Conservation (phyloP, 2,329 filamentous ascomycete species). For the Fusarium falciforme region DNA sequence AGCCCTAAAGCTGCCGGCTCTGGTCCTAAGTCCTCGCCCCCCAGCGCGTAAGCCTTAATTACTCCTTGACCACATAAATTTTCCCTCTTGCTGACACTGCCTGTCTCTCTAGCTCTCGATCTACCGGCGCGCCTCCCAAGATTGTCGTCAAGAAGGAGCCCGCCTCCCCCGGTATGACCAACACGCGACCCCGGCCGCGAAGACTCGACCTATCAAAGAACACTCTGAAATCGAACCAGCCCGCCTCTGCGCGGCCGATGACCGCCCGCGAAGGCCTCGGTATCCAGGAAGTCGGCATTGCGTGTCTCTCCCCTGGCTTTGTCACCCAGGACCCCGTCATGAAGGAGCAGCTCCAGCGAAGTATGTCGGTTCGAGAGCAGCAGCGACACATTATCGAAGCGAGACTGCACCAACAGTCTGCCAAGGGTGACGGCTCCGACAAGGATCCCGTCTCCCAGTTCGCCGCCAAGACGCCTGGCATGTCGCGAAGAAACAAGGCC, state of each 20-base stretch:
- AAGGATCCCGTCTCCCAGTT: conserved; percentile 65
- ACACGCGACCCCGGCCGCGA: conserved; percentile 79
- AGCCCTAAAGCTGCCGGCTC: conserved; percentile 61
- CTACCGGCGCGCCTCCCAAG: conserved; percentile 69
- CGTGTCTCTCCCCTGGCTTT: conserved; percentile 95
- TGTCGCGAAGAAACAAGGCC: conserved; percentile 80
- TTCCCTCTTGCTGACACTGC: conserved; percentile 19
- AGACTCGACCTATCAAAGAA: conserved; percentile 82
- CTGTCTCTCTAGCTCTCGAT: conserved; percentile 16
- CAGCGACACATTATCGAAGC: conserved; percentile 96
- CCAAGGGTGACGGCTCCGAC: conserved; percentile 76
- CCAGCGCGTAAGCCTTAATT: conserved; percentile 65
- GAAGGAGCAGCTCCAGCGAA: conserved; percentile 94
- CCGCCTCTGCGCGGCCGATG: conserved; percentile 76
- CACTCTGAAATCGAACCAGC: conserved; percentile 62
- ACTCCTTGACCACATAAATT: conserved; percentile 8
- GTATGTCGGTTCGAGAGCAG: conserved; percentile 91
- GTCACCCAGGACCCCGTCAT: conserved; percentile 96
- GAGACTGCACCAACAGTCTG: conserved; percentile 87
- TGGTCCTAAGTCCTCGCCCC: conserved; percentile 65
- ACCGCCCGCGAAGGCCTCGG: conserved; percentile 82
- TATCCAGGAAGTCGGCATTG: conserved; percentile 93
- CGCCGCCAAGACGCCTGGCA: conserved; percentile 77
- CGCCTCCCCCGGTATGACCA: conserved; percentile 82
- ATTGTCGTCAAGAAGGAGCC: conserved; percentile 98